A percentile compares a stretch with the other conserved stretches of the same genome.
Conservation (phyloP, 2,329 filamentous ascomycete genomes). For the Aspergillus ochraceus region DNA sequence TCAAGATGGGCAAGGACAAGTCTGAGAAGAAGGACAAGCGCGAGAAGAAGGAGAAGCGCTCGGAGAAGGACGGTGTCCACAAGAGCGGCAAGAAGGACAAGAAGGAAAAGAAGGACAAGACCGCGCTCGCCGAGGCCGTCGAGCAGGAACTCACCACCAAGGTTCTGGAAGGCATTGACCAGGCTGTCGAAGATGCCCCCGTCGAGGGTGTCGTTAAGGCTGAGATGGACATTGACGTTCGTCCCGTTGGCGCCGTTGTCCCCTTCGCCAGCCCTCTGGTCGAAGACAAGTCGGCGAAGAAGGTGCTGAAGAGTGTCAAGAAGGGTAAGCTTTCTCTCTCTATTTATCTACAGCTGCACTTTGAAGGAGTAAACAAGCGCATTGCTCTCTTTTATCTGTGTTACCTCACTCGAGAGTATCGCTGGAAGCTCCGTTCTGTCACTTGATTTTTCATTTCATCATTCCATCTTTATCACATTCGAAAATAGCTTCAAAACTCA, state of each 20-base stretch:
- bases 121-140: conserved; percentile 38
- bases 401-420: not conserved
- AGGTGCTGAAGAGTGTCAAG: conserved; percentile 54
- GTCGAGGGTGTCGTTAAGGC: conserved; percentile 26
- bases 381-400: not conserved
- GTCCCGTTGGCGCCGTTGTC: conserved; percentile 48
- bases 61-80: conserved; percentile 47
- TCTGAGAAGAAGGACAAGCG: conserved; percentile 49
- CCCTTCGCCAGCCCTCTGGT: conserved; percentile 52
- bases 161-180: conserved; percentile 37
- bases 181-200: conserved; percentile 24
- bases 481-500: not conserved
- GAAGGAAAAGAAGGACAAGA: conserved; percentile 47
- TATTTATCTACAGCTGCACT: not conserved
- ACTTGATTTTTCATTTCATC: not conserved
- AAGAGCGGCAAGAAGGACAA: conserved; percentile 49
- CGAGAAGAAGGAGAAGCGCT: conserved; percentile 46
- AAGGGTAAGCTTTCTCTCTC: conserved; percentile 40
- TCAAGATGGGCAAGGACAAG: conserved; percentile 48
- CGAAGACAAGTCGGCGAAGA: conserved; percentile 53
- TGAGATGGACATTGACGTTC: conserved; percentile 30
- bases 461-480: not conserved
- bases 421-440: not conserved
- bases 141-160: conserved; percentile 41
- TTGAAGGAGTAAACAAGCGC: not conserved